Evolutionary conservation across 257 asterid genomes (phyloP), one percentile per base, ranked within the genome.

Genomic region (Solanum virginianum): DNA sequence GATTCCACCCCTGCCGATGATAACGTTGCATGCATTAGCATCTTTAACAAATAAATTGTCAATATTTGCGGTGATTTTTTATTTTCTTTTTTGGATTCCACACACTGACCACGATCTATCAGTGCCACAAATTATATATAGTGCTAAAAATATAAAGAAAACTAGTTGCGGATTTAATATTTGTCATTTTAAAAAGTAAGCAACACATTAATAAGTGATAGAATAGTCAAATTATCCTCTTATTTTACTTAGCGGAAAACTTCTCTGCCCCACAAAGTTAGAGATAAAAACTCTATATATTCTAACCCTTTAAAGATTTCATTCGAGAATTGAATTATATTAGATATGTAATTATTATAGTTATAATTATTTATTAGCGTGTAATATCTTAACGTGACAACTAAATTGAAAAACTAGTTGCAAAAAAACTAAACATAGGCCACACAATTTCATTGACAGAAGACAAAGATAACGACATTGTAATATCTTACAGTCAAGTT

Each of bases 301-400:
- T 0, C 5, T 18, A 3, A 32, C 20, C 0, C 1, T 62, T 0
- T 11, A n/a, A 6, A 62, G 1, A 20, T 59, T n/a, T 5, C 1
- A 8, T 6, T 59, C 10, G 4, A 4, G 14, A 0, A 49, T 49
- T 4, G 3, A 0, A 57, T 57, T 57, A 57, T 7, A 11, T 1
- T 22, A 8, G 2, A 59, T 20, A 59, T 20, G 0, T 59, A 4
- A n/a, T n/a, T 59, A 5, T 59, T n/a, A 0, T 10, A 4, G 6
- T 3, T 36, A 36, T 32, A 32, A 32, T 36, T 36, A 5, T 36
- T 36, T 36, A 36, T 36, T 20, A 3, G 15, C 13, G 15, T 4
- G 15, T 59, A n/a, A 59, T 9, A 59, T 10, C 13, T 60, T 60
- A 60, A 60, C 32, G 68, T 60, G 7, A 60, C 6, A 4, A 59